Evolutionary conservation across 2,329 filamentous ascomycete genomes (phyloP).

Genomic region (Cytospora paraplurivora): DNA sequence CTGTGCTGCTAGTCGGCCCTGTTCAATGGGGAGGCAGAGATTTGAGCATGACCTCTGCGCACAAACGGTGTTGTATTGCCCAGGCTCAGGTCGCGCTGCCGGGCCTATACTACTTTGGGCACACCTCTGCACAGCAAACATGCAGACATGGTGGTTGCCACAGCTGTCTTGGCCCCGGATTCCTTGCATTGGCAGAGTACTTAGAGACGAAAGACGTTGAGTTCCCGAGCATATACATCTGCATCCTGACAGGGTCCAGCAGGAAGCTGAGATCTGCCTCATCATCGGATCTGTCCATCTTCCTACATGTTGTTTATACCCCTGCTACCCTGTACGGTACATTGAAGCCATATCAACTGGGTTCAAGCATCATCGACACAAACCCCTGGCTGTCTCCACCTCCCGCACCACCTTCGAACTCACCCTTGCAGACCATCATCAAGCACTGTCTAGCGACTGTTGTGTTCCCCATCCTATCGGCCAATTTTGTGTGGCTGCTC

Average conservation of each 20-base stretch:
- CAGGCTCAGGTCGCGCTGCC: constrained; percentile 6
- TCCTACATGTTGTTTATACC: constrained; percentile 28
- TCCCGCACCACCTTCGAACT: constrained; percentile 30
- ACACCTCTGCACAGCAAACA: constrained; percentile 13
- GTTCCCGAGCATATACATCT: constrained; percentile 7
- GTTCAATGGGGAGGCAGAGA: constrained; percentile 5
- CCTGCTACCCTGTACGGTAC: constrained; percentile 23
- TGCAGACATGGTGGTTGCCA: neutral
- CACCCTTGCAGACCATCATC: constrained; percentile 28
- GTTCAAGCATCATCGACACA: constrained; percentile 29
- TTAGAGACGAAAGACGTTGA: constrained; percentile 9
- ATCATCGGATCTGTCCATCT: constrained; percentile 33
- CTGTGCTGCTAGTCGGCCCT: neutral
- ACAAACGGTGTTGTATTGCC: neutral
- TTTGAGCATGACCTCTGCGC: constrained; percentile 13
- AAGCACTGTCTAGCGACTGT: constrained; percentile 9
- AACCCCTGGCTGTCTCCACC: constrained; percentile 29
- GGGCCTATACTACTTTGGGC: constrained; percentile 3
- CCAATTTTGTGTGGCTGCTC: constrained; percentile 18
- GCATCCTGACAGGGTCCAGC: constrained; percentile 31
- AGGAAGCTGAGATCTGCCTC: constrained; percentile 35
- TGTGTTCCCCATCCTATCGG: constrained; percentile 25
- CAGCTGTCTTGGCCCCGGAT: constrained; percentile 8
- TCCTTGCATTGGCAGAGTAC: constrained; percentile 9
- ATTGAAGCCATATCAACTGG: constrained; percentile 21